Evolutionary conservation across 768 basidiomycete genomes (phyloP), one percentile per base, ranked within the genome.

Genomic region (Mycena chlorophos): DNA sequence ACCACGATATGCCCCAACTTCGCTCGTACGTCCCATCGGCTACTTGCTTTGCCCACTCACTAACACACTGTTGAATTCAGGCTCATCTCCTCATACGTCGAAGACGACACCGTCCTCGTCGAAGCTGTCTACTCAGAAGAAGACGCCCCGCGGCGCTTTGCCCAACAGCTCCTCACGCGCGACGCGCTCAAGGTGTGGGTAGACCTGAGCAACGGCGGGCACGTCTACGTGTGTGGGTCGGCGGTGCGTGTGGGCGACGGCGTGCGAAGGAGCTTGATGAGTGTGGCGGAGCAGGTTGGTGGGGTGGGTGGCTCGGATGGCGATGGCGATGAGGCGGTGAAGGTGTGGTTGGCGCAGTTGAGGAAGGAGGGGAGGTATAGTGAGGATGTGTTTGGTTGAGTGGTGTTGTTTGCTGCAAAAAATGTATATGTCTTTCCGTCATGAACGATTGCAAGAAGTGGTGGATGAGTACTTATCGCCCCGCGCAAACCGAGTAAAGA

Each of bases 331-430:
- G n/a, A n/a, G n/a, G n/a, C n/a, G n/a, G n/a, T n/a, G n/a, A n/a
- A n/a, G n/a, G 48, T 29, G 17, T 49, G 48, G 48, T 25, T 49
- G 28, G 25, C 48, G 5, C n/a, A 14, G 30, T 49, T 49, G 48
- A 14, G 30, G 28, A 49, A 49, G 48, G 48, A 49, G 48, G 48
- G 48, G 28, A 29, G 58, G 28, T 59, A 59, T 16, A 59, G 58
- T 38, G 58, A 59, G 45, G 58, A 59, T 16, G 50, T 59, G 2
- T 59, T 59, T 26, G 50, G 58, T 17, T 58, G 47, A 58, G 31
- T n/a, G n/a, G n/a, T n/a, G n/a, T n/a, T n/a, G n/a, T n/a, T n/a
- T n/a, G n/a, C n/a, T n/a, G n/a, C n/a, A n/a, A n/a, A n/a, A n/a
- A n/a, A n/a, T n/a, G n/a, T n/a, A n/a, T n/a, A n/a, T n/a, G n/a